These are phyloP conservation scores for Funneliformis caledonium DNA, from an alignment of 371 early-diverging fungal species.

Conservation along the genomic window DNA sequence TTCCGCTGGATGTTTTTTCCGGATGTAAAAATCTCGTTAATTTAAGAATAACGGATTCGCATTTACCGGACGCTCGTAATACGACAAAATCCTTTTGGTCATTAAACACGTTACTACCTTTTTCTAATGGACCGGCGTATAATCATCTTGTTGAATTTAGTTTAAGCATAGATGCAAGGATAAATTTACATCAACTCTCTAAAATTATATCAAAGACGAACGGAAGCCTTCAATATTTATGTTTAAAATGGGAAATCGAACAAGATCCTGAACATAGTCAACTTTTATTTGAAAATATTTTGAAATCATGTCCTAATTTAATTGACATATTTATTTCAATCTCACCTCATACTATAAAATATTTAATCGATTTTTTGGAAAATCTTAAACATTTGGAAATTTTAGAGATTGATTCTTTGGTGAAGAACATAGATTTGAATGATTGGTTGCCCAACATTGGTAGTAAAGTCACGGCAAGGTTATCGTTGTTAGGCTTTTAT, in stretches of 20 bases:
- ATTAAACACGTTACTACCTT: not conserved
- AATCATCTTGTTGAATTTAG: not conserved
- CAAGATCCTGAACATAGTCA: not conserved
- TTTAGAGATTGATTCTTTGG: not conserved
- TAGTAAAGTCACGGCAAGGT: not conserved
- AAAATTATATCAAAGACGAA: too few relatives aligned
- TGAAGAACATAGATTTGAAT: not conserved
- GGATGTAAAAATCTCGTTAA: not conserved
- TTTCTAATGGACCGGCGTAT: not conserved
- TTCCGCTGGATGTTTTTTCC: not conserved
- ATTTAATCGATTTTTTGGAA: not conserved
- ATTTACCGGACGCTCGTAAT: not conserved
- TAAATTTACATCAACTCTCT: not conserved
- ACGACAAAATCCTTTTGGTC: not conserved
- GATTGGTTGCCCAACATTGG: not conserved
- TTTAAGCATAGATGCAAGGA: not conserved
- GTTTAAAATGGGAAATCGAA: not conserved
- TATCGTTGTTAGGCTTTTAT: not conserved
- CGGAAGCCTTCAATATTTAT: not conserved
- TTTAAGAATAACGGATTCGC: not conserved
- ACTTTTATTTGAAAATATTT: not conserved
- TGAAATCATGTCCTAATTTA: not conserved
- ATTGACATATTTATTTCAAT: not conserved
- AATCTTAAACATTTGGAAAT: not conserved
- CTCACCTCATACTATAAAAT: not conserved